Base-by-base conservation (phyloP, 169 alveolate genomes). In the Eimeria brunetti region DNA sequence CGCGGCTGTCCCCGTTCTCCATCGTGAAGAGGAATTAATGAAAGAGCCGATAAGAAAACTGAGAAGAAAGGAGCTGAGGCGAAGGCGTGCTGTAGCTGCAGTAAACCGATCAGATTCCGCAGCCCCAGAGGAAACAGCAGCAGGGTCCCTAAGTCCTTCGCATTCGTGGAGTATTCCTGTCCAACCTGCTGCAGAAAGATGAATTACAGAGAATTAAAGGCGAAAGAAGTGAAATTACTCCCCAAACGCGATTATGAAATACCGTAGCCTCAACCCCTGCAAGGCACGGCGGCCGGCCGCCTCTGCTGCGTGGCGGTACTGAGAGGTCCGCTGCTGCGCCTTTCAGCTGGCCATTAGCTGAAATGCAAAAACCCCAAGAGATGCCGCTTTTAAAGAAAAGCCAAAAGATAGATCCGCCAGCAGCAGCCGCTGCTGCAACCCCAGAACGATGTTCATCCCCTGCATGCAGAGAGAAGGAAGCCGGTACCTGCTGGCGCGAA, bases 1-100 rank as follows among this genome's bases (percentile, higher is more conserved):
- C 78, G 60, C 91, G 75, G 91, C 91, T 69, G n/a, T 84, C 91
- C 60, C 91, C 91, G 78, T 60, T 84, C 91, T 84, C 91, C 91
- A 84, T 84, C 38, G 60, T 44, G 60, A 69, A 69, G 20, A n/a
- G n/a, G n/a, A n/a, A n/a, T n/a, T n/a, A n/a, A n/a, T n/a, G n/a
- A n/a, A n/a, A n/a, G n/a, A n/a, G 44, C n/a, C 49, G 78, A 69
- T 22, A 33, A 7, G 14, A 33, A 69, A 69, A 11, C 8, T 11
- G 9, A 69, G 24, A 69, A 44, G 24, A 69, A 22, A 30, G 49
- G 49, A 14, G 78, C 46, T 16, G 8, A 69, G 20, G 49, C 27
- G 24, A 49, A 14, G 78, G 78, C 78, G n/a, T 69, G 44, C 78
- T 69, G 49, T 33, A 7, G 78, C 78, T 12, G 49, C 78, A 69